Percentiles rank a stretch among this genome's conserved stretches.
phyloP scores from a whole-genome alignment of 805 yeast species.

The Wickerhamiella lipophila region DNA sequence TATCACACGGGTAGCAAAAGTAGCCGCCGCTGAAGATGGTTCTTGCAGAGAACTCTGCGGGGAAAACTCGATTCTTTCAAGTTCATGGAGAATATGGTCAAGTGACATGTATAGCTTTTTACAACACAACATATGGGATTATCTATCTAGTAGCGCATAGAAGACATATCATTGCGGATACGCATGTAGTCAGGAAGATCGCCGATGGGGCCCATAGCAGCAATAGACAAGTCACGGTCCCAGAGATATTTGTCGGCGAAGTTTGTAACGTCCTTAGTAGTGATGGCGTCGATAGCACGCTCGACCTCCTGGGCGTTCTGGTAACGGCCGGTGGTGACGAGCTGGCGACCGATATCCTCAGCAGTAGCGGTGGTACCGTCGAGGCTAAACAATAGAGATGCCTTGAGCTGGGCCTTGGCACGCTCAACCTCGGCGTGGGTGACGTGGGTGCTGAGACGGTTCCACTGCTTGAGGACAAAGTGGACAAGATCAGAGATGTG shows the following conservation, averaged over 20 bases:
- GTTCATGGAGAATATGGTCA: background rate
- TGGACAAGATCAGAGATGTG: slow-evolving; percentile 55
- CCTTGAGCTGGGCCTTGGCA: slow-evolving; percentile 89
- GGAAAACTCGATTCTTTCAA: background rate
- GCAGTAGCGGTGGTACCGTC: slow-evolving; percentile 95
- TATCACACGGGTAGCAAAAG: background rate
- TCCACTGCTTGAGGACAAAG: slow-evolving; percentile 79
- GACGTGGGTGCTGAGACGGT: slow-evolving; percentile 67
- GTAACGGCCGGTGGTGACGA: slow-evolving; percentile 82
- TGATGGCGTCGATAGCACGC: slow-evolving; percentile 61
- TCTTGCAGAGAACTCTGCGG: background rate
- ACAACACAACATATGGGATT: background rate
- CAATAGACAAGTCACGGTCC: slow-evolving; percentile 72
- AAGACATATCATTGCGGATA: slow-evolving; percentile 38
- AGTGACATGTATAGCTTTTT: background rate
- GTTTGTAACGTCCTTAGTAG: slow-evolving; percentile 61
- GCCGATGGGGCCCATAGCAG: slow-evolving; percentile 76
- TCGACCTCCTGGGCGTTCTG: slow-evolving; percentile 64
- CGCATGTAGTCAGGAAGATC: slow-evolving; percentile 57
- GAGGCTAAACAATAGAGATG: slow-evolving; percentile 72
- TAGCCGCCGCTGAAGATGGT: background rate
- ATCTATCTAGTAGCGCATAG: slow-evolving; percentile 28
- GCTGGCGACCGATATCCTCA: slow-evolving; percentile 94
- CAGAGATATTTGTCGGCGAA: slow-evolving; percentile 81
- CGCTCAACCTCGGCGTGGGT: slow-evolving; percentile 80